Base-by-base conservation (phyloP, 306 rosid species). In the Cucurbita maxima region DNA sequence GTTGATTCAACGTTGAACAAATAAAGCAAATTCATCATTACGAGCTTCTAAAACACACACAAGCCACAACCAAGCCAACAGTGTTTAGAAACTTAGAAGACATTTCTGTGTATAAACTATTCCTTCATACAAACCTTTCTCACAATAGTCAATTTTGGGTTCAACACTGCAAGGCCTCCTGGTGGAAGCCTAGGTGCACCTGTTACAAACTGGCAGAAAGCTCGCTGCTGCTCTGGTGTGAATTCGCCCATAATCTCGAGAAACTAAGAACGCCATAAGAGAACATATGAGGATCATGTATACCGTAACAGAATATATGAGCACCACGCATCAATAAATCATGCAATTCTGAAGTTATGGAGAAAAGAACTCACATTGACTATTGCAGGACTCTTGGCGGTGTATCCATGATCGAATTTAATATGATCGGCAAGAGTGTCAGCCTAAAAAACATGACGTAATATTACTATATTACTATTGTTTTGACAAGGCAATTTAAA, bases 161-260 rank as follows among this genome's bases (percentile, higher is more conserved):
- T 95, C 73, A 95, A 82, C 77, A 89, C 96, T 0, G 97, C 91
- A 74, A 95, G 80, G 60, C 99, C 99, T 78, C 98, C 98, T 78
- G 97, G 96, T 6, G 99, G 96, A 48, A 95, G 88, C 84, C 90
- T 87, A 50, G 99, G 99, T 77, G 99, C 97, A 74, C 97, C 99
- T 69, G 97, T 95, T 69, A 95, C 97, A 82, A 95, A 95, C 76
- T 95, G 97, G 79, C 99, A 95, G 82, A 95, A 95, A 62, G 96
- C 88, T 3, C 92, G 91, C 80, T 95, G 99, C 85, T 88, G 96
- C 63, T 91, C 97, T 3, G 96, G 92, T 4, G 96, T 83, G 83
- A 92, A 88, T 77, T 90, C 95, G 52, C 98, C 98, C 96, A 92
- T 89, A 74, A 92, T 92, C 82, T 92, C 96, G 20, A 92, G 96